Evolutionary conservation across 1,284 basidiomycete species (phyloP).

Genomic region (Tilletia indica): DNA sequence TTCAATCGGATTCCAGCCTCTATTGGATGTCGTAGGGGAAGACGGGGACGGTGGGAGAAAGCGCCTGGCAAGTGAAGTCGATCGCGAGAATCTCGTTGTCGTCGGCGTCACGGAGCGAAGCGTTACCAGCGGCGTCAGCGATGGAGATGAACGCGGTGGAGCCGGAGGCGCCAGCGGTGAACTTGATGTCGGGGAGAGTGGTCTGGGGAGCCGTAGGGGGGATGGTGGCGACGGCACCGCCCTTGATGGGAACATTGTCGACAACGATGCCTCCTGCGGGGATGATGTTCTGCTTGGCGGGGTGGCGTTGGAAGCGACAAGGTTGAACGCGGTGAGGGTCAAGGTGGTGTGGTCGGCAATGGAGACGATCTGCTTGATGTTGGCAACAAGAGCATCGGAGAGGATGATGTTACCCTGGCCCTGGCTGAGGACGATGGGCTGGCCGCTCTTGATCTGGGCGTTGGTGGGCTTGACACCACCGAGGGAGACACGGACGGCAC

Average conservation of each 20-base stretch:
- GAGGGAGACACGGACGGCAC: conserved; percentile 12
- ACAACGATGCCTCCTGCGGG: neutral
- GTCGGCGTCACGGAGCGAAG: conserved; percentile 8
- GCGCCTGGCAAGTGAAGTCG: conserved; percentile 16
- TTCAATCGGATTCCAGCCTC: no score
- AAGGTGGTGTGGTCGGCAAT: neutral
- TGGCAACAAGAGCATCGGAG: neutral
- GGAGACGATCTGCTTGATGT: conserved; percentile 2
- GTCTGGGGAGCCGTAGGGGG: neutral
- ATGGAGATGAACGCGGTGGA: conserved; percentile 11
- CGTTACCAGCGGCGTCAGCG: conserved; percentile 1
- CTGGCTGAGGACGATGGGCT: neutral
- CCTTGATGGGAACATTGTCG: conserved; percentile 5
- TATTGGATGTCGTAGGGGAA: conserved; percentile 10
- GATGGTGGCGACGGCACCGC: neutral
- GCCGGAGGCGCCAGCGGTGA: conserved; percentile 12
- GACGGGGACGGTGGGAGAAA: neutral
- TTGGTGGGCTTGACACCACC: conserved; percentile 16
- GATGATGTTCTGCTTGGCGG: neutral
- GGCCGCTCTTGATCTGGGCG: neutral
- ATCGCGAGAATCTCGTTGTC: conserved; percentile 12
- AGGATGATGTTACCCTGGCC: conserved; percentile 16
- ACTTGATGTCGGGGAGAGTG: conserved; percentile 13
- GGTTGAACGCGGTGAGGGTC: neutral
- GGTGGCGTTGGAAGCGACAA: neutral